Evolutionary conservation across 2,329 filamentous ascomycete species (phyloP), one percentile per base, ranked within the genome.

Genomic region (Ophiostoma populinum): DNA sequence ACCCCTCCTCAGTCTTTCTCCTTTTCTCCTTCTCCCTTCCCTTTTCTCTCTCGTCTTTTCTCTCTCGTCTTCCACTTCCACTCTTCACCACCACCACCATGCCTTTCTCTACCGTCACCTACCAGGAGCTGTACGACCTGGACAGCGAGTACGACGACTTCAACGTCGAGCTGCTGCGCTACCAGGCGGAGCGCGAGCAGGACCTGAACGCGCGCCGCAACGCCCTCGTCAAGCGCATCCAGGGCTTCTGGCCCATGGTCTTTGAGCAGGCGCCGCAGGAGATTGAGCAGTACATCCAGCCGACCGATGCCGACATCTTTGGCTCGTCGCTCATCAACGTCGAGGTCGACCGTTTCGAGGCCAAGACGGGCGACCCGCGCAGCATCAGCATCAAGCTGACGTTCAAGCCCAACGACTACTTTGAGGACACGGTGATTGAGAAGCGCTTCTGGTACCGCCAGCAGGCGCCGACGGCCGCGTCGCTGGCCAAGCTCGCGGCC

Each of bases 201-300:
- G 67, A 77, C 29, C 68, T 92, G 42, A 93, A 83, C 62, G 65
- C 69, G 48, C 80, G 80, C 59, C 82, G 87, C 52, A 64, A 70
- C 45, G 66, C 70, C 47, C 57, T 83, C 43, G 62, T 90, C 44
- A 56, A 68, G 43, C 65, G 75, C 50, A 86, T 94, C 51, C 70
- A 74, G 47, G 74, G 81, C 61, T 98, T 95, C 71, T 95, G 90
- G 90, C 67, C 81, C n/a, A 70, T 92, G 39, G 86, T 94, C 38
- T 68, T 95, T 53, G 81, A 92, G 62, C 78, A 85, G 59, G 75
- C 80, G 3, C 85, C 86, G 2, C 66, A 70, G 31, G 83, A 93
- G 43, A 70, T 98, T 47, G 85, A 93, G 58, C 76, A 83, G 57
- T 85, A 77, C 64, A 79, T 95, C 52, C 76, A 83, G 52, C 79